Evolutionary conservation across 768 basidiomycete genomes (phyloP), one percentile per base, ranked within the genome.

Genomic region (Leucocoprinus sp.): DNA sequence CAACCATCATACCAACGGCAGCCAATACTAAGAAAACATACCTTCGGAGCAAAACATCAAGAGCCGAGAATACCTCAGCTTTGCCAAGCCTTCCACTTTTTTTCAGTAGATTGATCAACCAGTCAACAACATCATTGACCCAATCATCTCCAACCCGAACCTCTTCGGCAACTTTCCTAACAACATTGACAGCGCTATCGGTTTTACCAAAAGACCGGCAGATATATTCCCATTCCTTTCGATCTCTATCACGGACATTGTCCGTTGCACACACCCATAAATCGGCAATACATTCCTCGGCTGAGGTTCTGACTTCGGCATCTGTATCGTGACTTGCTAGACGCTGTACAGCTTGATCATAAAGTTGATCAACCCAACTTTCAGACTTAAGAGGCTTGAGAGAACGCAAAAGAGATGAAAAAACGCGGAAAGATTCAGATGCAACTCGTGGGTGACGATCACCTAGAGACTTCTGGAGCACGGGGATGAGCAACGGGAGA

Each of bases 401-500:
- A 2, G 86, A 74, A 51, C 76, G 81, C 23, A 96, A 71, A 5
- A 99, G 67, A 1, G 91, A 74, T 2, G 91, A 90, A 55, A 90
- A 91, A 1, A 83, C 85, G 28, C 80, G 78, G 74, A 98, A 92
- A 0, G 91, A 76, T 56, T 93, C 91, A 2, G 91, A 82, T 4
- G 81, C 84, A 49, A 97, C 77, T 49, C 91, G 82, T 27, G 93
- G 93, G 58, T 93, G 88, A 53, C 84, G 82, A 61, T 98, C 93
- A 15, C 67, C 66, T 37, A 89, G 69, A 8, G 82, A 78, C 45
- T 77, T 78, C 33, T 93, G 74, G 29, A 98, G 74, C 11, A 81
- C 76, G 1, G 86, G 80, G 0, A 82, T 82, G 28, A 98, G 67
- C 12, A 68, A 67, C 1, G 80, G 64, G n/a, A 97, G 71, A 8